These are phyloP conservation scores for Jatropha multifida DNA, from an alignment of 441 rosid genomes.

Conservation along the genomic window DNA sequence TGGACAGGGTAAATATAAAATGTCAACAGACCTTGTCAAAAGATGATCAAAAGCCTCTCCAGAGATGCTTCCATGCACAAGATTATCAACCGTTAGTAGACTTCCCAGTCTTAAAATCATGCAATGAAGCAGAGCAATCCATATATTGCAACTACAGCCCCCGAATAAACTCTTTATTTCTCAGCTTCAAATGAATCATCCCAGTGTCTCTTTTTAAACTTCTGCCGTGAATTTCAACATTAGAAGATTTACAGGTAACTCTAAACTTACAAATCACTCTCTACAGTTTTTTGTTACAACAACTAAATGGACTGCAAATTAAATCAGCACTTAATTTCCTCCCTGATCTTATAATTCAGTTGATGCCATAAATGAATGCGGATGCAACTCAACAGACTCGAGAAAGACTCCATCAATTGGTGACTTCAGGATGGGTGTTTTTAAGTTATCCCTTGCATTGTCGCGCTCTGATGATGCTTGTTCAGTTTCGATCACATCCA, in stretches of 20 bases:
- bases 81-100: slow-evolving; percentile 3
- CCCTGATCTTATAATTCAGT: slow-evolving; percentile 29
- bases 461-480: slow-evolving; percentile 18
- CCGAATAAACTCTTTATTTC: slow-evolving; percentile 26
- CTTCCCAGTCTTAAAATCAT: background rate
- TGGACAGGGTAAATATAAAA: background rate
- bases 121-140: slow-evolving; percentile 11
- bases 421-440: slow-evolving; percentile 16
- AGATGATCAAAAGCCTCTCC: slow-evolving; percentile 14
- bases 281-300: slow-evolving; percentile 28
- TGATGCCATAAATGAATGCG: slow-evolving; percentile 26
- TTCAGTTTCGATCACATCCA: slow-evolving; percentile 24
- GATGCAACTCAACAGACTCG: slow-evolving; percentile 26
- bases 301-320: slow-evolving; percentile 28
- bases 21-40: slow-evolving; percentile 25
- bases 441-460: slow-evolving; percentile 17
- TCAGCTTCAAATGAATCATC: slow-evolving; percentile 37
- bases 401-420: slow-evolving; percentile 17
- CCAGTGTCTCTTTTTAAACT: slow-evolving; percentile 22
- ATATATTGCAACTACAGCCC: slow-evolving; percentile 11
- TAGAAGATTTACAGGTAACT: slow-evolving; percentile 39
- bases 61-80: slow-evolving; percentile 19
- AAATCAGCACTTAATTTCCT: slow-evolving; percentile 30
- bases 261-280: slow-evolving; percentile 32
- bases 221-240: slow-evolving; percentile 31